phyloP scores from a whole-genome alignment of 345 rosid genomes.

The Sisymbrium irio region DNA sequence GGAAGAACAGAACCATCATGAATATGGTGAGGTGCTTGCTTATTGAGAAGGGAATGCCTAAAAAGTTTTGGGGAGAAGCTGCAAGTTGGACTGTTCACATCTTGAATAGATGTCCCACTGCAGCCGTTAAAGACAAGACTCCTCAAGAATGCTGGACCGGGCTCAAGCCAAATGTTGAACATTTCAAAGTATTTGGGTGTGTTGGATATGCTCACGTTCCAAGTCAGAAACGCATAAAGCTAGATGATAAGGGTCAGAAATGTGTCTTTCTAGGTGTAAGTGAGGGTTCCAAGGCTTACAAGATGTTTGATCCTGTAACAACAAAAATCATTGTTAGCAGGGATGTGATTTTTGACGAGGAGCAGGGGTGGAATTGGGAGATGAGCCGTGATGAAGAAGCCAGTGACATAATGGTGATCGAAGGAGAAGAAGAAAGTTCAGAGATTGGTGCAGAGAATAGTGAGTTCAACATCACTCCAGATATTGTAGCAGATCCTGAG shows the following conservation, averaged over 20 bases:
- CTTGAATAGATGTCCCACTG: background rate
- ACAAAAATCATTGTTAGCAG: background rate
- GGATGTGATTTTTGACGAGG: background rate
- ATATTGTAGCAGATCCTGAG: too few relatives aligned
- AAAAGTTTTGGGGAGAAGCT: background rate
- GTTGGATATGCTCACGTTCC: background rate
- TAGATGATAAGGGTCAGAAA: background rate
- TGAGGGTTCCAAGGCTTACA: background rate
- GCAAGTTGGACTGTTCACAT: background rate
- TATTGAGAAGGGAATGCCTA: background rate
- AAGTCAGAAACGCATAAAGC: background rate
- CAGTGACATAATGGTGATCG: background rate
- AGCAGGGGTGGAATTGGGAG: background rate
- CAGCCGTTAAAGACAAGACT: background rate
- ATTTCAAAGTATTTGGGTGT: background rate
- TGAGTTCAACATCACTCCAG: background rate
- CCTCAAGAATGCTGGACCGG: background rate
- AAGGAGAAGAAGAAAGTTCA: background rate
- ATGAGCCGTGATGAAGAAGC: background rate
- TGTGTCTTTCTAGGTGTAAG: background rate
- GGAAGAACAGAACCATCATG: background rate
- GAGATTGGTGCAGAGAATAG: fast-evolving
- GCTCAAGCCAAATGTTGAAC: background rate
- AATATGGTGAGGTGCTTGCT: background rate
- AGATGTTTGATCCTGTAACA: background rate